Evolutionary conservation across 2,329 filamentous ascomycete species (phyloP).

Genomic region (Cladosporium oxysporum): DNA sequence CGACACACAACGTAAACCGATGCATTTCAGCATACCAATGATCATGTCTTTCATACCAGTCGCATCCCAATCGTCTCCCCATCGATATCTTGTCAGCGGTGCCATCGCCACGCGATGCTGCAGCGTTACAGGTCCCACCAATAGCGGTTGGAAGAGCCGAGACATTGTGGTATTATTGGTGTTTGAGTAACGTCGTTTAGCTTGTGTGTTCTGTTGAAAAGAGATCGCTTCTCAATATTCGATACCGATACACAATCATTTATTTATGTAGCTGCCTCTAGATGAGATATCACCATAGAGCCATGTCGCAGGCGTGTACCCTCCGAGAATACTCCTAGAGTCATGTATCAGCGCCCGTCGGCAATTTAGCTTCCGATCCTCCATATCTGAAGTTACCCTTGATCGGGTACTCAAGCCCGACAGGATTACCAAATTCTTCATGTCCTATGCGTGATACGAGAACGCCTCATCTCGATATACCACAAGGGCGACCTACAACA

Average conservation of each 20-base stretch:
- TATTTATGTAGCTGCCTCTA: neutral
- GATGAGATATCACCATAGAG: neutral
- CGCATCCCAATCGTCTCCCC: slow-evolving; percentile 41
- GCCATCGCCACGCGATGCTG: slow-evolving; percentile 56
- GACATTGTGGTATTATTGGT: neutral
- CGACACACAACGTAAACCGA: slow-evolving; percentile 40
- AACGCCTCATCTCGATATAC: neutral
- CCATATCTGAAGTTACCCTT: neutral
- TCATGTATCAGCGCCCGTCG: neutral
- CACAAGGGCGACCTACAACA: neutral
- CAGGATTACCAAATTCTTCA: neutral
- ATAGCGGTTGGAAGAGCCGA: slow-evolving; percentile 44
- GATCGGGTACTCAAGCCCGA: neutral
- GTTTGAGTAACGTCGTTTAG: neutral
- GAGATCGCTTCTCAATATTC: neutral
- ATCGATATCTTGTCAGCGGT: slow-evolving; percentile 56
- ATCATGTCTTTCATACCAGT: neutral
- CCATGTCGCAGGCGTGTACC: neutral
- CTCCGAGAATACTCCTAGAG: neutral
- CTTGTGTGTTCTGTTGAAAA: neutral
- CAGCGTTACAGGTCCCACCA: slow-evolving; percentile 45
- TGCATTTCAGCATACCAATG: slow-evolving; percentile 22
- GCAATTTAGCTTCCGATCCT: neutral
- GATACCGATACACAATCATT: neutral
- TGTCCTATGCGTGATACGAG: neutral